Evolutionary conservation across 1,139 yeast genomes (phyloP), one percentile per base, ranked within the genome.

Genomic region (Blastobotrys proliferans): DNA sequence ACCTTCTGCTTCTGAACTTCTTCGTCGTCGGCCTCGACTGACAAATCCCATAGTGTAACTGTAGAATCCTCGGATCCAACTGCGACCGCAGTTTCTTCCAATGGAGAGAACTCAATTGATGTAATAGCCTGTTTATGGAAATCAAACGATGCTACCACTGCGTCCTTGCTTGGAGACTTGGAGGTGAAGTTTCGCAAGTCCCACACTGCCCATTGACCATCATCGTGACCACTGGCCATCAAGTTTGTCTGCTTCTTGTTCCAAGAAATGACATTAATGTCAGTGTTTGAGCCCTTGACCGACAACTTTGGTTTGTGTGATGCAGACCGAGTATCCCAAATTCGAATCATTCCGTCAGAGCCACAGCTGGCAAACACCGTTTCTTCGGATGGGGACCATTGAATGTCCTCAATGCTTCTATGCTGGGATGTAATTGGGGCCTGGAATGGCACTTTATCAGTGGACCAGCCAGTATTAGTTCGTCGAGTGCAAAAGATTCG

Each of bases 171-270:
- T 6, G 61, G 69, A 13, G 49, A 22, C 10, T 90, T 88, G 8
- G 78, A 66, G 3, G 87, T 83, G 68, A 94, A 88, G 55, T 78
- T 83, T 62, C 98, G 82, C 66, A 92, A 73, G 69, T 92, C 99
- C 98, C 99, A 92, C 33, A 92, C 94, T 43, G 95, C 88, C 96
- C 97, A 92, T 25, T 81, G 69, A 49, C 99, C 99, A 63, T 88
- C 96, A 63, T 92, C 99, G 60, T 92, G 96, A 52, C 99, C 99
- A 40, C 94, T 81, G 0, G 97, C 97, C 49, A 92, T 73, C 57
- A 92, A 70, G 58, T 88, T 86, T 52, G 90, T 83, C 60, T 85
- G 85, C 19, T 18, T 25, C 48, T 77, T 77, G 67, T 94, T 86
- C 99, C 99, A 92, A 37, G 96, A 85, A 64, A 94, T 83, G 46